Evolutionary conservation across 306 rosid genomes (phyloP).

Genomic region (Crataegus laevigata): DNA sequence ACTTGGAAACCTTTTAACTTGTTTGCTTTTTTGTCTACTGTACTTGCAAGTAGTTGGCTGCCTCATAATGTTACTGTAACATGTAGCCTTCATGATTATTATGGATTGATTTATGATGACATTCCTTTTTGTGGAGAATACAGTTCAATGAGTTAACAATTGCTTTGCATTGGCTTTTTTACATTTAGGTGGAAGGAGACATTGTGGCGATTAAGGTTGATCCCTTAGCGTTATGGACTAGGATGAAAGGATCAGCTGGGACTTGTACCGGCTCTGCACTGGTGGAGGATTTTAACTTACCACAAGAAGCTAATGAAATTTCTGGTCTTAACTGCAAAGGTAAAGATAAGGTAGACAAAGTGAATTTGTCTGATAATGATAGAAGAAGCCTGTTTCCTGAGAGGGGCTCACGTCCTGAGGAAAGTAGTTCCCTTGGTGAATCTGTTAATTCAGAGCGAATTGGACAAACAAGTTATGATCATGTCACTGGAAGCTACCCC

Average conservation of each 20-base stretch:
- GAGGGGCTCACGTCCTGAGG: conserved; percentile 18
- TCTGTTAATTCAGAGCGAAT: conserved; percentile 17
- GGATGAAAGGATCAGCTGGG: conserved; percentile 64
- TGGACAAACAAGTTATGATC: conserved; percentile 27
- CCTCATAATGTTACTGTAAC: background rate
- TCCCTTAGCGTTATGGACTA: conserved; percentile 61
- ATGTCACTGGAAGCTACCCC: conserved; percentile 16
- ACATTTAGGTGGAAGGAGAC: conserved; percentile 78
- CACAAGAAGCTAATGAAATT: conserved; percentile 30
- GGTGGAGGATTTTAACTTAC: conserved; percentile 31
- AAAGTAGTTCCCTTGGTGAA: conserved; percentile 14
- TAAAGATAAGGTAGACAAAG: conserved; percentile 33
- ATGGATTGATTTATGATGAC: background rate
- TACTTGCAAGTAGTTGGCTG: background rate
- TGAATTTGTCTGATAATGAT: conserved; percentile 24
- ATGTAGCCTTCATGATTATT: too few relatives aligned
- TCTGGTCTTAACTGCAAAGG: conserved; percentile 34
- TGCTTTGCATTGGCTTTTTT: conserved; percentile 7
- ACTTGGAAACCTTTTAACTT: background rate
- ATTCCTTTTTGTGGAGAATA: background rate
- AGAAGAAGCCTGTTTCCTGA: conserved; percentile 23
- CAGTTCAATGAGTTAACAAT: conserved; percentile 10
- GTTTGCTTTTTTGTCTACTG: background rate
- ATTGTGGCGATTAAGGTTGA: conserved; percentile 66
- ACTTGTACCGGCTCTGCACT: conserved; percentile 26